phyloP scores from a whole-genome alignment of 352 stramenopile species.

The Pythium phragmitis region DNA sequence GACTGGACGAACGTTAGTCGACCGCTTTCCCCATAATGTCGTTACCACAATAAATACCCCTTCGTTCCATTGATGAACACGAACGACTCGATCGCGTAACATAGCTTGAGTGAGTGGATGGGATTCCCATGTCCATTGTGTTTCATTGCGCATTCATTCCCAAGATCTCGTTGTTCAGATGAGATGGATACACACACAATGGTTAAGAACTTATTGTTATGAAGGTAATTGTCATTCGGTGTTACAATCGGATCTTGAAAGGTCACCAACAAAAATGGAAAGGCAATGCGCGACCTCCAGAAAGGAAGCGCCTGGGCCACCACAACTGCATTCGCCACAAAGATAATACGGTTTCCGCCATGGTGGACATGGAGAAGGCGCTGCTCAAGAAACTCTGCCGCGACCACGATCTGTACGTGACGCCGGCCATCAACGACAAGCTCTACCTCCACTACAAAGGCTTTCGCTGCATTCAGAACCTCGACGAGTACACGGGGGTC shows the following conservation, averaged over 20 bases:
- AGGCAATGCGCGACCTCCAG: not conserved
- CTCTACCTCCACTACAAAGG: slow-evolving; percentile 97
- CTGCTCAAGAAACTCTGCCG: slow-evolving; percentile 88
- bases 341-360: slow-evolving; percentile 13
- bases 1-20: not conserved
- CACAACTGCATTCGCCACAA: not conserved
- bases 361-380: slow-evolving; percentile 89
- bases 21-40: slow-evolving; percentile 1
- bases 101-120: not conserved
- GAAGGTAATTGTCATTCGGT: not conserved
- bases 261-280: slow-evolving; percentile 10
- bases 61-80: not conserved
- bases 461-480: slow-evolving; percentile 91
- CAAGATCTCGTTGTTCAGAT: not conserved
- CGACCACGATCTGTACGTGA: slow-evolving; percentile 91
- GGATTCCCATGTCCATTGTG: not conserved
- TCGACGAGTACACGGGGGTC: slow-evolving; percentile 94
- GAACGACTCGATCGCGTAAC: not conserved
- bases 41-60: slow-evolving; percentile 17
- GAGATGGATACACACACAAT: slow-evolving; percentile 1
- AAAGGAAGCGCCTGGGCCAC: not conserved
- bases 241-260: slow-evolving; percentile 20
- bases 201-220: slow-evolving; percentile 1
- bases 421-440: slow-evolving; percentile 93
- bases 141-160: slow-evolving; percentile 2